Conservation (phyloP, 192 early-diverging fungal genomes). For the Backusella luteola region DNA sequence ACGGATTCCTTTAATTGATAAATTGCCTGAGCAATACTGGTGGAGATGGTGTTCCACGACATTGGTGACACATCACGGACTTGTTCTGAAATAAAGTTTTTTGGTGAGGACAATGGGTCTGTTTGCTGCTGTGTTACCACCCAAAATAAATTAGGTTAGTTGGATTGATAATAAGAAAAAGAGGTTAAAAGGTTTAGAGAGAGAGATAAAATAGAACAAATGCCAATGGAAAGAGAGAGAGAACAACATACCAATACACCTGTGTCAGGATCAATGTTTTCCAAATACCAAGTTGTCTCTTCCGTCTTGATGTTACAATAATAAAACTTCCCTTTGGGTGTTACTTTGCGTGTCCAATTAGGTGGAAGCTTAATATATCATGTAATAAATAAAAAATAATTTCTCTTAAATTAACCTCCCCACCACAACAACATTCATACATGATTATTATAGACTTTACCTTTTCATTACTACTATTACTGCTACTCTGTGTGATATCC, state of each 20-base stretch:
- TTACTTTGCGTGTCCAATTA: conserved; percentile 57
- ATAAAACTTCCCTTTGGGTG: conserved; percentile 51
- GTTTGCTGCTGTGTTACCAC: not conserved
- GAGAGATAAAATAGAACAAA: not conserved
- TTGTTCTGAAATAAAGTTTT: not conserved
- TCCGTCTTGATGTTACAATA: conserved; percentile 64
- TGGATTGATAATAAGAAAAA: not conserved
- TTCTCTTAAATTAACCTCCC: not conserved
- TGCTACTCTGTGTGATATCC: not conserved
- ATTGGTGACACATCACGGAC: not conserved
- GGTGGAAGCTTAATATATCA: conserved; percentile 37
- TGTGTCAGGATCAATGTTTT: conserved; percentile 54
- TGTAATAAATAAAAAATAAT: not conserved
- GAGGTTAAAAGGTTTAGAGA: not conserved
- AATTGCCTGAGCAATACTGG: conserved; percentile 46
- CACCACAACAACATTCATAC: not conserved
- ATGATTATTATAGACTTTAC: not conserved
- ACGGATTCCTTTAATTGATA: conserved; percentile 50
- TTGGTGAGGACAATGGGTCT: not conserved
- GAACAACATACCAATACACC: conserved; percentile 42
- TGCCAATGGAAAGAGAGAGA: not conserved
- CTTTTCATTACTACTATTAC: not conserved
- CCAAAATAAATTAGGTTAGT: not conserved
- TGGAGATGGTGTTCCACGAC: conserved; percentile 52
- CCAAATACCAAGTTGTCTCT: conserved; percentile 55